Conservation (phyloP, 805 yeast genomes). For the Wickerhamiella azymoides region DNA sequence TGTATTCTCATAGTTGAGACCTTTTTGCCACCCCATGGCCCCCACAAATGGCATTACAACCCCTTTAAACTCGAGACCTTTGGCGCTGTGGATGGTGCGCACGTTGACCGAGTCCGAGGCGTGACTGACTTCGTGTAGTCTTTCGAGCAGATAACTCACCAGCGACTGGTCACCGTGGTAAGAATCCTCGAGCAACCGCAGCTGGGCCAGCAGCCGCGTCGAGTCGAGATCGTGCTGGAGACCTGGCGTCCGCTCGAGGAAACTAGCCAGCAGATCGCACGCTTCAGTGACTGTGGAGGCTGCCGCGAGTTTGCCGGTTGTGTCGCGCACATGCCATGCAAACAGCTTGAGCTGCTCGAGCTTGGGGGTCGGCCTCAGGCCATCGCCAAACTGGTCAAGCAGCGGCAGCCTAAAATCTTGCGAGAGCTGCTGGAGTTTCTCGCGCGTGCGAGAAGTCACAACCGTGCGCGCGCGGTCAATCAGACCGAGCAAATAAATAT, state of each 20-base stretch:
- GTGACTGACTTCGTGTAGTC: neutral
- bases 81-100: slow-evolving; percentile 83
- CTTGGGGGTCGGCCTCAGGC: slow-evolving; percentile 11
- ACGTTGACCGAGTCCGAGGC: slow-evolving; percentile 30
- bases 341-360: neutral
- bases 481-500: slow-evolving; percentile 1
- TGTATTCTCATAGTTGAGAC: neutral
- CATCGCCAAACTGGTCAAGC: neutral
- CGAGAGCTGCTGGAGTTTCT: neutral
- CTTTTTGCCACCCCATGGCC: neutral
- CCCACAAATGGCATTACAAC: slow-evolving; percentile 36
- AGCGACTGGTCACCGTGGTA: neutral
- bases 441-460: neutral
- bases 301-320: neutral
- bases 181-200: neutral
- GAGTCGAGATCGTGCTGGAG: slow-evolving; percentile 6
- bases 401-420: neutral
- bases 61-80: slow-evolving; percentile 92
- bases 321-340: neutral
- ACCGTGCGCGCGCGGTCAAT: slow-evolving; percentile 23
- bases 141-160: neutral
- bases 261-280: neutral
- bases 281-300: neutral
- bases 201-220: slow-evolving; percentile 16
- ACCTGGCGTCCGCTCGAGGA: neutral